Evolutionary conservation across 306 rosid genomes (phyloP).

Genomic region (Cicer bijugum): DNA sequence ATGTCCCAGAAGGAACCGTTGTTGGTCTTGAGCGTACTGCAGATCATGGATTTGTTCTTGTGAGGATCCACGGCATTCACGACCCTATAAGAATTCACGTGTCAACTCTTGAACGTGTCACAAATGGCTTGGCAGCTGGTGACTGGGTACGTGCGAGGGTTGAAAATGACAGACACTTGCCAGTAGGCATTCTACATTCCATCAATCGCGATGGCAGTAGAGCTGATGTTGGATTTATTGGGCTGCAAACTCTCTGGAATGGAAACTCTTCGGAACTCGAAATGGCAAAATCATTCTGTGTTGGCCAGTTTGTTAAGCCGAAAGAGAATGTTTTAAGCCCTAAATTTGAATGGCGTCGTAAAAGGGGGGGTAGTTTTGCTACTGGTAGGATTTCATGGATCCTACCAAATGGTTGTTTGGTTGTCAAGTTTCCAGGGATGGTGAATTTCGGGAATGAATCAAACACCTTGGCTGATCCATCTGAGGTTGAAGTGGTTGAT

Average conservation of each 20-base stretch:
- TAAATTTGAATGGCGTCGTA: conserved; percentile 82
- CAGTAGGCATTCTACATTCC: conserved; percentile 83
- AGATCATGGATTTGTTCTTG: conserved; percentile 66
- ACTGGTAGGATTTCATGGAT: conserved; percentile 80
- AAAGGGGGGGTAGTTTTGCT: conserved; percentile 60
- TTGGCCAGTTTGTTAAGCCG: conserved; percentile 79
- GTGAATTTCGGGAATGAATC: conserved; percentile 59
- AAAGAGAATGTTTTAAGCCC: conserved; percentile 68
- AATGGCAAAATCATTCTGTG: conserved; percentile 73
- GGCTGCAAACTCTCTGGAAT: conserved; percentile 74
- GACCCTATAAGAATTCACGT: conserved; percentile 75
- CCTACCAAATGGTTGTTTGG: conserved; percentile 82
- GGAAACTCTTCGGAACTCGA: conserved; percentile 74
- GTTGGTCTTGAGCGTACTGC: conserved; percentile 70
- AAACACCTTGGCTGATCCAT: conserved; percentile 77
- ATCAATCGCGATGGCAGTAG: conserved; percentile 63
- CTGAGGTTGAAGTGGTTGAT: conserved; percentile 77
- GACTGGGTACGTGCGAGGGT: conserved; percentile 78
- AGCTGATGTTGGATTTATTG: conserved; percentile 76
- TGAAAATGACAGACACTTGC: conserved; percentile 68
- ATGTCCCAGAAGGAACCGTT: conserved; percentile 79
- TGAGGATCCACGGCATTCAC: conserved; percentile 79
- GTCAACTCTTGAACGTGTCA: conserved; percentile 73
- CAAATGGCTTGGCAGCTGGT: conserved; percentile 77
- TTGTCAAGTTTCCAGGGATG: conserved; percentile 84